phyloP scores from a whole-genome alignment of 768 basidiomycete species.

The Chalciporus sphaerocephalus region DNA sequence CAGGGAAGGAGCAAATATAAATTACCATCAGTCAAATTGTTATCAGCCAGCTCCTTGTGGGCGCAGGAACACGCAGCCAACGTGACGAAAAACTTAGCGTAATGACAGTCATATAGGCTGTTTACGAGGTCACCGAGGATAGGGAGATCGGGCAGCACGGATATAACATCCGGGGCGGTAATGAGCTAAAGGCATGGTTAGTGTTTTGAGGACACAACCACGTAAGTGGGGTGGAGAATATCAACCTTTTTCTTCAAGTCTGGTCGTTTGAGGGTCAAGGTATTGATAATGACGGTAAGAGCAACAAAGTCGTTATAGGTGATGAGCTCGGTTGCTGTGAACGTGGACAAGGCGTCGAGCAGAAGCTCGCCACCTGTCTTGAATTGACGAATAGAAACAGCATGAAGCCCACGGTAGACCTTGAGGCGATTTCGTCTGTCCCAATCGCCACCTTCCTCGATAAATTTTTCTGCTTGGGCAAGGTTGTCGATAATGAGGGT shows the following conservation, averaged over 20 bases:
- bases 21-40: conserved; percentile 9
- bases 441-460: conserved; percentile 98
- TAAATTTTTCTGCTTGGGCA: conserved; percentile 74
- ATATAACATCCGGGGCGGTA: conserved; percentile 79
- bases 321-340: conserved; percentile 88
- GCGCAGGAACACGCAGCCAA: conserved; percentile 50
- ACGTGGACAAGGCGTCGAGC: conserved; percentile 88
- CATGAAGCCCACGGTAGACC: conserved; percentile 86
- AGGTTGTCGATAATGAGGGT: conserved; percentile 67
- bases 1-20: background rate
- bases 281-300: conserved; percentile 75
- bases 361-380: conserved; percentile 80
- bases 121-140: conserved; percentile 78
- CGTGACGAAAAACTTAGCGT: conserved; percentile 89
- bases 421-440: conserved; percentile 94
- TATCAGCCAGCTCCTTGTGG: background rate
- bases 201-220: background rate
- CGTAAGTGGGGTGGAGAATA: background rate
- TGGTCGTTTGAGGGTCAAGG: conserved; percentile 70
- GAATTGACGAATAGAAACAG: conserved; percentile 86
- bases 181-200: conserved; percentile 56
- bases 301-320: conserved; percentile 88
- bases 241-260: conserved; percentile 89
- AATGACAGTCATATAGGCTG: conserved; percentile 89
- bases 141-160: conserved; percentile 78